Evolutionary conservation across 225 moss, liverwort and hornwort genomes (phyloP).

Genomic region (Physcomitrellopsis africana): DNA sequence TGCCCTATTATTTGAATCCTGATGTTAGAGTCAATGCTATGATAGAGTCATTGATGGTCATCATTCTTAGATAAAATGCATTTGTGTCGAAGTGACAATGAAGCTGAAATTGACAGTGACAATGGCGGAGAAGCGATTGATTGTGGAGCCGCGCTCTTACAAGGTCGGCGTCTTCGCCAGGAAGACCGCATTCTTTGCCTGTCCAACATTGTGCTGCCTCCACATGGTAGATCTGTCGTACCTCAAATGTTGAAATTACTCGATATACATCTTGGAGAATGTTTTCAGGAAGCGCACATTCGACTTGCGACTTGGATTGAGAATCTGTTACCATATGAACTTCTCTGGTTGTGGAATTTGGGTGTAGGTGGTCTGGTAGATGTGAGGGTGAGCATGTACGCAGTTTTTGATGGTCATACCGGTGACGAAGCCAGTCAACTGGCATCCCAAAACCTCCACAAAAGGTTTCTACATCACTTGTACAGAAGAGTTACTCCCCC

Average conservation of each 20-base stretch:
- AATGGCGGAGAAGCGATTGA: constrained; percentile 39
- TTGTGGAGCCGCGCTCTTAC: constrained; percentile 71
- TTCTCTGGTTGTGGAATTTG: constrained; percentile 34
- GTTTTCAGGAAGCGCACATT: constrained; percentile 15
- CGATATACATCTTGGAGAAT: constrained; percentile 8
- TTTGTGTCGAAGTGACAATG: constrained; percentile 20
- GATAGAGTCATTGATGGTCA: constrained; percentile 12
- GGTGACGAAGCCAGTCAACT: constrained; percentile 81
- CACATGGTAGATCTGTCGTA: constrained; percentile 49
- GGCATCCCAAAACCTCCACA: constrained; percentile 64
- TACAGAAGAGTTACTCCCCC: constrained; percentile 35
- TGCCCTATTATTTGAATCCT: constrained; percentile 9
- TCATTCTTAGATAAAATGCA: constrained; percentile 10
- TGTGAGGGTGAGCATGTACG: constrained; percentile 64
- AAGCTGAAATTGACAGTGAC: constrained; percentile 7
- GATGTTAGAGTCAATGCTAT: constrained; percentile 16
- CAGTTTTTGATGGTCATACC: constrained; percentile 86
- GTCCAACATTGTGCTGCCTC: constrained; percentile 54
- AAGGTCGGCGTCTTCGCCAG: constrained; percentile 63
- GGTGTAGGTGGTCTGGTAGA: constrained; percentile 42
- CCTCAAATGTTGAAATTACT: neutral
- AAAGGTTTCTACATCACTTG: constrained; percentile 62
- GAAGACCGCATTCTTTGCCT: constrained; percentile 82
- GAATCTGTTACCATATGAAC: neutral
- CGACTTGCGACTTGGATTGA: neutral